These are phyloP conservation scores for Gonapodya sp. DNA, from an alignment of 192 early-diverging fungal genomes.

Conservation along the genomic window DNA sequence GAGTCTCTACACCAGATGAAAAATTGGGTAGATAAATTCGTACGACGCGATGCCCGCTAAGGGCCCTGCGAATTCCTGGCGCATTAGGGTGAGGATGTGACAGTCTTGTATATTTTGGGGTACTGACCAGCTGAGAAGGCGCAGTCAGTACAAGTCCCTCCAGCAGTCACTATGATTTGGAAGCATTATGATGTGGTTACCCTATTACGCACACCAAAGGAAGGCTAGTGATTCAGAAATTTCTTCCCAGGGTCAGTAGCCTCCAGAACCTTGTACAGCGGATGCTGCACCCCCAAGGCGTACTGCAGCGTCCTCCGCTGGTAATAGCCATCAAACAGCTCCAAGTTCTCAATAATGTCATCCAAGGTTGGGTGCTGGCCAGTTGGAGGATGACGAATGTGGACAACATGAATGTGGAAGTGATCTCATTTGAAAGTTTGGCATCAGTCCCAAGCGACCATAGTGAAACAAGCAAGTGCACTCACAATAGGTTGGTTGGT, in stretches of 20 bases:
- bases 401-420: slow-evolving; percentile 69
- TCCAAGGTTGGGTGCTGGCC: slow-evolving; percentile 64
- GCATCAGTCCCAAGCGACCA: background rate
- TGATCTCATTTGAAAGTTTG: slow-evolving; percentile 35
- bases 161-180: no score
- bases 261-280: background rate
- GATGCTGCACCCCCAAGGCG: slow-evolving; percentile 43
- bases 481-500: slow-evolving; percentile 72
- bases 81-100: no score
- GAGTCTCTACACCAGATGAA: no score
- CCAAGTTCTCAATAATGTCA: slow-evolving; percentile 58
- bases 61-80: background rate
- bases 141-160: no score
- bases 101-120: background rate
- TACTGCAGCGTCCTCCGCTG: slow-evolving; percentile 46
- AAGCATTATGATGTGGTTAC: background rate
- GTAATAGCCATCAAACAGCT: slow-evolving; percentile 49
- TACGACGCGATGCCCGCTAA: background rate
- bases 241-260: background rate
- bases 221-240: background rate
- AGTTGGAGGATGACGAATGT: slow-evolving; percentile 45
- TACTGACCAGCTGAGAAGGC: no score
- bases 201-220: background rate
- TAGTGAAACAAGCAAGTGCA: slow-evolving; percentile 3
- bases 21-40: background rate